Evolutionary conservation across 345 rosid species (phyloP).

Genomic region (Conringia planisiliqua): DNA sequence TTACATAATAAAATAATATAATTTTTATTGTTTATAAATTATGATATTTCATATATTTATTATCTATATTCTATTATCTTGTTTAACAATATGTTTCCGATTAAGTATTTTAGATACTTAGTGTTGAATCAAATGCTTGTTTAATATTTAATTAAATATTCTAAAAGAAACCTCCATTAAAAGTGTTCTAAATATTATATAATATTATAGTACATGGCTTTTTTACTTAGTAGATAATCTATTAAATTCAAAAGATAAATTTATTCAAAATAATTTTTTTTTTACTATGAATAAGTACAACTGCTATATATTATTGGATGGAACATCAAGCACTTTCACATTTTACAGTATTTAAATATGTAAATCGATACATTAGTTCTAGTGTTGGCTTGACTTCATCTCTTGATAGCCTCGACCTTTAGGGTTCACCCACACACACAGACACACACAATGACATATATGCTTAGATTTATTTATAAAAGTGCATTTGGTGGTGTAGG

Average conservation of each 20-base stretch:
- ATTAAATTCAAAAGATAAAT: background rate
- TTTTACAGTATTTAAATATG: background rate
- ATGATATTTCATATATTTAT: too few species aligned
- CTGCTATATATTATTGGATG: background rate
- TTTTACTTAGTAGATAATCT: background rate
- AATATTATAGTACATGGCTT: background rate
- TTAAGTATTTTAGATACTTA: too few species aligned
- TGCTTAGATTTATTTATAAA: background rate
- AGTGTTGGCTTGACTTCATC: conserved; percentile 2
- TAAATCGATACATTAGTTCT: background rate
- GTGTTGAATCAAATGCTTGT: too few species aligned
- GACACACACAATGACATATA: conserved; percentile 1
- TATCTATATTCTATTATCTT: too few species aligned
- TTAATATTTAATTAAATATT: too few species aligned
- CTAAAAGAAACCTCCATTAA: too few species aligned
- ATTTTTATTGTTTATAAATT: too few species aligned
- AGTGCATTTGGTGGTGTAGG: background rate
- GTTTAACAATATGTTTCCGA: too few species aligned
- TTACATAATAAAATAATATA: too few species aligned
- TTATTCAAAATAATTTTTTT: background rate
- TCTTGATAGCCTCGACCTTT: background rate
- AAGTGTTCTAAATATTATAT: too few species aligned
- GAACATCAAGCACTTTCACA: background rate
- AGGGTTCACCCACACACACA: background rate
- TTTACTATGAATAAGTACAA: background rate